These are phyloP conservation scores for Penicillium waksmanii DNA, from an alignment of 495 filamentous ascomycete genomes.

Conservation along the genomic window DNA sequence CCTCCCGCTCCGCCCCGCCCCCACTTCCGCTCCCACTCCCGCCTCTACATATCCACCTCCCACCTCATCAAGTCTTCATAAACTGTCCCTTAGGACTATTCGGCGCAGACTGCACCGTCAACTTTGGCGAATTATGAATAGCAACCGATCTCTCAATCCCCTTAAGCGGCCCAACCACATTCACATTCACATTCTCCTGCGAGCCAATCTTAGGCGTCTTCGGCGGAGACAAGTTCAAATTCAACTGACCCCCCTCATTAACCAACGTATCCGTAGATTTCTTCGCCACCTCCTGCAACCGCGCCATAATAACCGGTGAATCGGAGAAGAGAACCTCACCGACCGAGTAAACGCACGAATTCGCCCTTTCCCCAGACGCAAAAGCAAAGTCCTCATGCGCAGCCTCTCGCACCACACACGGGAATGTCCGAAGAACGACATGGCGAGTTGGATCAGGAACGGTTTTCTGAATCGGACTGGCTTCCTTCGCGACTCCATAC, in stretches of 20 bases:
- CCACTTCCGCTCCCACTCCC: not conserved
- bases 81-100: constrained; percentile 25
- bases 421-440: constrained; percentile 58
- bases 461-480: constrained; percentile 14
- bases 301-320: constrained; percentile 54
- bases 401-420: constrained; percentile 58
- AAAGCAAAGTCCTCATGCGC: constrained; percentile 56
- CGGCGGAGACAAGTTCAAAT: constrained; percentile 9
- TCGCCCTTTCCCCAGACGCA: constrained; percentile 43
- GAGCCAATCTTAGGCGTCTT: constrained; percentile 22
- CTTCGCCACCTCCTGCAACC: constrained; percentile 52
- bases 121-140: constrained; percentile 3
- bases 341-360: constrained; percentile 50
- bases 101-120: constrained; percentile 28
- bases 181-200: constrained; percentile 15
- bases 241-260: constrained; percentile 20
- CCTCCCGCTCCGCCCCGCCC: not conserved
- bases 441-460: constrained; percentile 42
- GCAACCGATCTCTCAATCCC: constrained; percentile 13
- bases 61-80: constrained; percentile 5
- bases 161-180: too few species aligned
- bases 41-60: too few species aligned
- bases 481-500: constrained; percentile 36
- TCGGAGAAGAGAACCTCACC: constrained; percentile 60
- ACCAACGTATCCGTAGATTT: constrained; percentile 36